phyloP scores from a whole-genome alignment of 441 rosid species.

The Syzygium malaccense region DNA sequence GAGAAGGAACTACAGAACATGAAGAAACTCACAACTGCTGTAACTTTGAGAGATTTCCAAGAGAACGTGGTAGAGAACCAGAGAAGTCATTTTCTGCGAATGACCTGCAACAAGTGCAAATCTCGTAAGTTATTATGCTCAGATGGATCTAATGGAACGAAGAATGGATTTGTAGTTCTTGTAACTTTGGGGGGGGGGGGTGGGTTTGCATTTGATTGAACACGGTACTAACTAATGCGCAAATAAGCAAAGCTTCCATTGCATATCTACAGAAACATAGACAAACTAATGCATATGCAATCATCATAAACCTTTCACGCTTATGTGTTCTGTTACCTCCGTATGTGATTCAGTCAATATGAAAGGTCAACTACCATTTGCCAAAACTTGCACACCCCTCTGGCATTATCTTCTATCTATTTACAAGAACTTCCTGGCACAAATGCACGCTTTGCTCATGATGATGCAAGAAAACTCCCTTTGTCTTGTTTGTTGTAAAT shows the following conservation, averaged over 20 bases:
- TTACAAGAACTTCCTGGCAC: not conserved
- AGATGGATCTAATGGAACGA: not conserved
- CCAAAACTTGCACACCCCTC: not conserved
- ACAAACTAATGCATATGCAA: not conserved
- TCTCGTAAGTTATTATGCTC: not conserved
- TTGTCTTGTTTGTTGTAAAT: too few species aligned
- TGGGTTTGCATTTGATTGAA: not conserved
- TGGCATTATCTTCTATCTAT: not conserved
- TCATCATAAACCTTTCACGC: not conserved
- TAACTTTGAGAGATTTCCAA: not conserved
- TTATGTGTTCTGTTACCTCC: too few species aligned
- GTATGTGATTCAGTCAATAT: too few species aligned
- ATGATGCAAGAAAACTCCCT: not conserved
- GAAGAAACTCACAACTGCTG: not conserved
- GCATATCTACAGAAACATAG: not conserved
- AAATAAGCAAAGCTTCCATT: not conserved
- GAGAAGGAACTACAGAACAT: not conserved
- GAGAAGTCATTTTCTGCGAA: not conserved
- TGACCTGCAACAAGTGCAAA: not conserved
- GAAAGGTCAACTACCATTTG: not conserved
- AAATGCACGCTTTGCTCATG: not conserved
- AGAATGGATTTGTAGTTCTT: not conserved
- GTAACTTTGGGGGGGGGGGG: too few species aligned
- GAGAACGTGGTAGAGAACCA: not conserved
- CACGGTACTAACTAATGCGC: too few species aligned